Conservation (phyloP, 1,139 yeast genomes). For the Nadsonia commutata region DNA sequence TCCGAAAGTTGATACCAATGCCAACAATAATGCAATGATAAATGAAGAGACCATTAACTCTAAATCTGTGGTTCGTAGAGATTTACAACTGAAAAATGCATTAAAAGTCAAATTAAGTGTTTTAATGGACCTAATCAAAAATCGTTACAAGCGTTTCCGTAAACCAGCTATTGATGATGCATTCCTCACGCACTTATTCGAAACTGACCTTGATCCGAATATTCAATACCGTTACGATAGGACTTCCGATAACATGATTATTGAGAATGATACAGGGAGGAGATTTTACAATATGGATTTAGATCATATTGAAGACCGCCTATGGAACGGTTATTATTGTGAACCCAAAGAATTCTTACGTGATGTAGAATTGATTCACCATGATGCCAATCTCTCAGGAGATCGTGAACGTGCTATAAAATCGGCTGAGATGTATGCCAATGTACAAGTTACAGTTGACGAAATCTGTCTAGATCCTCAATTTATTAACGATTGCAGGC, state of each 20-base stretch:
- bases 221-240: constrained; percentile 35
- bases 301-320: constrained; percentile 82
- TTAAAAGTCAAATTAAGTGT: constrained; percentile 76
- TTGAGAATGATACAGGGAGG: constrained; percentile 61
- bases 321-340: constrained; percentile 93
- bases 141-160: constrained; percentile 73
- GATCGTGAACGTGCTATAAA: constrained; percentile 77
- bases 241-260: constrained; percentile 58
- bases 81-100: constrained; percentile 69
- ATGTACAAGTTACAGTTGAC: constrained; percentile 90
- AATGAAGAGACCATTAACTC: not conserved
- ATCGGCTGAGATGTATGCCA: constrained; percentile 92
- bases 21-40: constrained; percentile 22
- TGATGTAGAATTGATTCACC: constrained; percentile 72
- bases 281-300: constrained; percentile 77
- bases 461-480: constrained; percentile 57
- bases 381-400: constrained; percentile 58
- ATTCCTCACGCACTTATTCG: constrained; percentile 61
- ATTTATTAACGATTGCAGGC: constrained; percentile 62
- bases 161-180: constrained; percentile 81
- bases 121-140: constrained; percentile 78
- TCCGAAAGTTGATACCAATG: constrained; percentile 13
- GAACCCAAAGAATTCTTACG: constrained; percentile 82
- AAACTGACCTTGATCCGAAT: constrained; percentile 18
- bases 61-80: constrained; percentile 44